Base-by-base conservation (phyloP, 495 filamentous ascomycete genomes). In the Trichocladium uniseriatum region DNA sequence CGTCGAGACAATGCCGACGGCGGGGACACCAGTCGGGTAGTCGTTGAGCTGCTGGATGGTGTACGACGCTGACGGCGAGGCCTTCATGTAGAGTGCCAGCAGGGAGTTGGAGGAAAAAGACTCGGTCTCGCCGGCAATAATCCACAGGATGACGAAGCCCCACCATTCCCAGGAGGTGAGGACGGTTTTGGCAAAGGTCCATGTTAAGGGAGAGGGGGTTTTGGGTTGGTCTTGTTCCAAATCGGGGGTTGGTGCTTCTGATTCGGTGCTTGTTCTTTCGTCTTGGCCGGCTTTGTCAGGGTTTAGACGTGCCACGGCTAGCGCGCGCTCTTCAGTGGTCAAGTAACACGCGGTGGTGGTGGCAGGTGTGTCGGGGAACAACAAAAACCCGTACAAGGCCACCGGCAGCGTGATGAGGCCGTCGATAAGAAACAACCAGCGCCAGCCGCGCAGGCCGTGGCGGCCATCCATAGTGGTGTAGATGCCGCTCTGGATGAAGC, bases 391-490 rank as follows among this genome's bases (percentile, higher is more conserved):
- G 48, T 76, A 81, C 4, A 81, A 43, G 0, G 79, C 79, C 14
- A 82, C 70, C 1, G 79, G 79, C 8, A 84, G 39, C 5, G 75
- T 77, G 47, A 80, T 62, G 27, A 74, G 64, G 7, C 73, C 66
- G 40, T 74, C 68, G 35, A 78, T 66, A 37, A 84, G 74, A 49
- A 84, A 86, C 15, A 85, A 55, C 82, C 82, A 85, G 15, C 80
- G 63, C 82, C 82, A 86, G 0, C 80, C 82, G 0, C 63, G 58
- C 0, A 83, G 60, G 0, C 79, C 79, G 24, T 63, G 52, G 3
- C 49, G 54, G 8, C 76, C 75, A 52, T 84, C 54, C 51, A 84
- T 54, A 20, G 60, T 58, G 7, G 61, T 62, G 54, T 83, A 66
- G 45, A 82, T 79, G 2, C 76, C 79, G 1, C 72, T 75, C 59